Evolutionary conservation across 257 asterid genomes (phyloP).

Genomic region (Orobanche coerulescens): DNA sequence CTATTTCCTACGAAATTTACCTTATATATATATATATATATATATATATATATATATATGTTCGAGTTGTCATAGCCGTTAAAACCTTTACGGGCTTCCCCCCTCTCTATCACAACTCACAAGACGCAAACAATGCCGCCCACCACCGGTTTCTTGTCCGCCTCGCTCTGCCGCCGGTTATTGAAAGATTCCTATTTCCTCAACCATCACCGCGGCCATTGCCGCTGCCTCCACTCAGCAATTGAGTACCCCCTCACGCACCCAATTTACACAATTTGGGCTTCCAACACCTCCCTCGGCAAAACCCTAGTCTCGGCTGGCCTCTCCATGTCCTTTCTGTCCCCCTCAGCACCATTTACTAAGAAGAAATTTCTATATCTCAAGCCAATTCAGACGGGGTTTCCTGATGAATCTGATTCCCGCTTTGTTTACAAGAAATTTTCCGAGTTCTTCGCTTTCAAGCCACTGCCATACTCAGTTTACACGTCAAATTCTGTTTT

Average conservation of each 20-base stretch:
- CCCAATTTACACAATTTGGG: slow-evolving; percentile 93
- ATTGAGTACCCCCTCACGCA: slow-evolving; percentile 64
- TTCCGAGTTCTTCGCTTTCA: slow-evolving; percentile 38
- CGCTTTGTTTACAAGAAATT: slow-evolving; percentile 61
- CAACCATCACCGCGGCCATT: slow-evolving; percentile 24
- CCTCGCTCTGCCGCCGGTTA: slow-evolving; percentile 25
- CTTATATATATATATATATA: too few species aligned
- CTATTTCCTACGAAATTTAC: too few species aligned
- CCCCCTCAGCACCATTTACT: slow-evolving; percentile 27
- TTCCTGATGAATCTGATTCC: slow-evolving; percentile 85
- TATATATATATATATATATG: too few species aligned
- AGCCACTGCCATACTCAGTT: slow-evolving; percentile 42
- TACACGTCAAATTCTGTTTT: slow-evolving; percentile 63
- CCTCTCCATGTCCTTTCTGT: slow-evolving; percentile 75
- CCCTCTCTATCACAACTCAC: too few species aligned
- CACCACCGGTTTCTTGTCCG: slow-evolving; percentile 22
- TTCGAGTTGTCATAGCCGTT: too few species aligned
- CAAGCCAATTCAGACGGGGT: slow-evolving; percentile 92
- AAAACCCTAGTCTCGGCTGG: slow-evolving; percentile 98
- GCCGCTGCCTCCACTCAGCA: slow-evolving; percentile 30
- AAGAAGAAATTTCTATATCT: slow-evolving; percentile 60
- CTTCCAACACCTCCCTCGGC: slow-evolving; percentile 87
- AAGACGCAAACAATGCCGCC: slow-evolving; percentile 29
- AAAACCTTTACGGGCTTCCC: too few species aligned
- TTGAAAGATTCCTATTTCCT: not conserved